Conservation (phyloP, 352 stramenopile genomes). For the Globisporangium sylvaticum region DNA sequence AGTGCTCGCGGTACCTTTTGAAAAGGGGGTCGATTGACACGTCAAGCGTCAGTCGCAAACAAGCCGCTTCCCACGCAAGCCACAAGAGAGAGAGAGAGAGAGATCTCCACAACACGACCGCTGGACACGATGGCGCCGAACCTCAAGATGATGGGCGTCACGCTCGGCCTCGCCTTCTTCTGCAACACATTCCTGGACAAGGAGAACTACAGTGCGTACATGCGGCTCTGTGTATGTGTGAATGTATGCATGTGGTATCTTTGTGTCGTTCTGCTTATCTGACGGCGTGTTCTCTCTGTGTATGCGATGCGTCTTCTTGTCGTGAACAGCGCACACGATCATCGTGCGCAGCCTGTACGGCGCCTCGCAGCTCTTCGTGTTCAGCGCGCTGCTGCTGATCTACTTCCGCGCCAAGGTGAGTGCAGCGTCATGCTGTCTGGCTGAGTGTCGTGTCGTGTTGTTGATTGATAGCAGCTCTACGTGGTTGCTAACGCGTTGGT, state of each 20-base stretch:
- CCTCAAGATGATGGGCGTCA: conserved; percentile 78
- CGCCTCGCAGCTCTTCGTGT: conserved; percentile 67
- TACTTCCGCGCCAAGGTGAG: conserved; percentile 62
- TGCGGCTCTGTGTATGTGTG: background rate
- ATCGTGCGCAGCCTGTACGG: conserved; percentile 52
- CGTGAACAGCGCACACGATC: conserved; percentile 59
- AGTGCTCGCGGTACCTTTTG: background rate
- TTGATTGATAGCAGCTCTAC: background rate
- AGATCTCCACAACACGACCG: background rate
- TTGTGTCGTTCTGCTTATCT: background rate
- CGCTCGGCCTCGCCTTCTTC: conserved; percentile 50
- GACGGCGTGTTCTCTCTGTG: background rate
- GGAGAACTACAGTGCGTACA: conserved; percentile 48
- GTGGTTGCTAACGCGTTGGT: background rate
- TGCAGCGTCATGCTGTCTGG: too few relatives aligned
- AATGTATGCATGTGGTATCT: background rate
- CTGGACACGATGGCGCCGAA: conserved; percentile 53
- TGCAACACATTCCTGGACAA: conserved; percentile 68
- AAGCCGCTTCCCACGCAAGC: background rate
- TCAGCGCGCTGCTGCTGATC: conserved; percentile 47
- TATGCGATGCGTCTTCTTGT: background rate
- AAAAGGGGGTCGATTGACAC: background rate
- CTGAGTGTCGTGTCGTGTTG: too few relatives aligned
- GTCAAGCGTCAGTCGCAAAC: conserved; percentile 3
- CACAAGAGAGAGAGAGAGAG: background rate